phyloP scores from a whole-genome alignment of 1,284 basidiomycete genomes.

The Leccinum solheimii region DNA sequence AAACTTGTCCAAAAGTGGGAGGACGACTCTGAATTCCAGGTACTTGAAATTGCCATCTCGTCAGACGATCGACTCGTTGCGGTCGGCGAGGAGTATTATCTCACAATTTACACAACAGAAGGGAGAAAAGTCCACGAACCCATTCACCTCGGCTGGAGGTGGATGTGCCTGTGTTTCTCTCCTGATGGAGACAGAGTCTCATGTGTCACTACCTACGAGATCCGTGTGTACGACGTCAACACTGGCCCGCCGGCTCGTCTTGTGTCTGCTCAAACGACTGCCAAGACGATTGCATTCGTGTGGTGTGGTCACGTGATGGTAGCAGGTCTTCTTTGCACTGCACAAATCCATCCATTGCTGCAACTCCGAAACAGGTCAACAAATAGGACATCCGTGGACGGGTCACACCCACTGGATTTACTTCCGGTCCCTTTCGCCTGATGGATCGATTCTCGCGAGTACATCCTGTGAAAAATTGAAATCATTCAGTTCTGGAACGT shows the following conservation, averaged over 20 bases:
- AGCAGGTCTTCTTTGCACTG: constrained; percentile 4
- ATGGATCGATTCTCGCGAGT: constrained; percentile 15
- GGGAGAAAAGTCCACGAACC: no score
- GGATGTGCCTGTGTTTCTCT: constrained; percentile 5
- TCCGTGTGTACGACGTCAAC: constrained; percentile 6
- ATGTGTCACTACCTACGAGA: not conserved
- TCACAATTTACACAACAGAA: not conserved
- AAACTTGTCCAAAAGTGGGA: not conserved
- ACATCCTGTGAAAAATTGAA: not conserved
- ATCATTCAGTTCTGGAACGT: constrained; percentile 18
- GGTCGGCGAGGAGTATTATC: not conserved
- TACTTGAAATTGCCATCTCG: not conserved
- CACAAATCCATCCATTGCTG: constrained; percentile 12
- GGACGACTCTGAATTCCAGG: not conserved
- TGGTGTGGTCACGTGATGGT: constrained; percentile 21
- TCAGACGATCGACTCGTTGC: not conserved
- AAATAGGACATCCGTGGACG: constrained; percentile 7
- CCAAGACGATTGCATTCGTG: not conserved
- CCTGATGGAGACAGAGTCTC: constrained; percentile 8
- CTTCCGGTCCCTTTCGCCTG: constrained; percentile 9
- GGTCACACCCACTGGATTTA: not conserved
- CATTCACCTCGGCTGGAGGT: not conserved
- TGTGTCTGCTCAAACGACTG: not conserved
- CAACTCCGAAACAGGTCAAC: constrained; percentile 5
- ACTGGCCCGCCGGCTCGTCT: not conserved